These are phyloP conservation scores for Aspergillus bombycis DNA, from an alignment of 2,329 filamentous ascomycete genomes.

Conservation along the genomic window DNA sequence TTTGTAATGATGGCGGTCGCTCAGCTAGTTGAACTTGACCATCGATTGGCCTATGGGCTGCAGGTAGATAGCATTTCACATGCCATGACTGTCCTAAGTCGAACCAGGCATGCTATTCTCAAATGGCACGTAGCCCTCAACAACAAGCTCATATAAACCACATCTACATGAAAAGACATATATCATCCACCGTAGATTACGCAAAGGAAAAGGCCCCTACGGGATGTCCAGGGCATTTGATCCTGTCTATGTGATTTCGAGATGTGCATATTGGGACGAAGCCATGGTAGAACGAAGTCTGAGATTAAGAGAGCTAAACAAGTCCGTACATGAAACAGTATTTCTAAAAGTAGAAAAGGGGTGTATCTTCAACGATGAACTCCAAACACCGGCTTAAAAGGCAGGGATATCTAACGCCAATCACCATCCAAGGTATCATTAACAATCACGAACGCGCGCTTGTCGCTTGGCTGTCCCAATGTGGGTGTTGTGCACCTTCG, in stretches of 20 bases:
- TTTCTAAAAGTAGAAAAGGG: background rate
- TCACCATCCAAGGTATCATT: constrained; percentile 24
- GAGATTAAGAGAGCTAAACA: background rate
- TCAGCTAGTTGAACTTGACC: background rate
- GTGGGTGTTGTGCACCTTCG: constrained; percentile 86
- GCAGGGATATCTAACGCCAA: constrained; percentile 34
- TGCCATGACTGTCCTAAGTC: background rate
- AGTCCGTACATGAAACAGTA: background rate
- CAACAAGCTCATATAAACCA: too few relatives aligned
- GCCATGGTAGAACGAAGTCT: background rate
- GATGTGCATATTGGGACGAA: background rate
- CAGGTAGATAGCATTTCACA: background rate
- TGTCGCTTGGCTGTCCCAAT: constrained; percentile 76
- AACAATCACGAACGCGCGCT: constrained; percentile 40
- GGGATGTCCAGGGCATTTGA: too few relatives aligned
- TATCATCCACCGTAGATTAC: background rate
- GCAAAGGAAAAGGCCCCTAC: too few relatives aligned
- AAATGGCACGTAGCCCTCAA: background rate
- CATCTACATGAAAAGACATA: too few relatives aligned
- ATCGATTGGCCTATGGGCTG: background rate
- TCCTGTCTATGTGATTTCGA: background rate
- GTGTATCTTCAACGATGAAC: constrained; percentile 10
- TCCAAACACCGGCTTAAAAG: constrained; percentile 32
- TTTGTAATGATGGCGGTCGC: constrained; percentile 4
- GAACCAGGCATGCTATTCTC: background rate